Evolutionary conservation across 225 moss, liverwort and hornwort genomes (phyloP).

Genomic region (Lunularia cruciata): DNA sequence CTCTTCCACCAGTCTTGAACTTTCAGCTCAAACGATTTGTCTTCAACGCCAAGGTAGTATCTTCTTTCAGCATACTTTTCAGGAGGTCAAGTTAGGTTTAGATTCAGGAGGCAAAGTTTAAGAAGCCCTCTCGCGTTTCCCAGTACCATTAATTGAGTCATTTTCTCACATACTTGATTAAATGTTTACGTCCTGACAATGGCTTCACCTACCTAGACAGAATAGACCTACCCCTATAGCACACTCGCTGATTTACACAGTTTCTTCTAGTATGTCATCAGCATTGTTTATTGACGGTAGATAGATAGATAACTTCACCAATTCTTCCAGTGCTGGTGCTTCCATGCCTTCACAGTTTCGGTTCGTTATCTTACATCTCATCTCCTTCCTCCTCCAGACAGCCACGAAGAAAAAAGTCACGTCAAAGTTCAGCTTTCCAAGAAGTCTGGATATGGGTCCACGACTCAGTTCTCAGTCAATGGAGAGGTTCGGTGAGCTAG

Average conservation of each 20-base stretch:
- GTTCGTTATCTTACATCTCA: background rate
- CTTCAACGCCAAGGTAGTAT: slow-evolving; percentile 86
- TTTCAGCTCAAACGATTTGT: slow-evolving; percentile 99
- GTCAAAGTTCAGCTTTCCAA: slow-evolving; percentile 95
- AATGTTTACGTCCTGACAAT: background rate
- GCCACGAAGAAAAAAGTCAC: slow-evolving; percentile 98
- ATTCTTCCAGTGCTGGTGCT: background rate
- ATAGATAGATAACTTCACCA: too few species aligned
- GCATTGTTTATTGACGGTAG: too few species aligned
- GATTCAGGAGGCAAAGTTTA: too few species aligned
- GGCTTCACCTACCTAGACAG: too few species aligned
- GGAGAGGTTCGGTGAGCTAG: slow-evolving; percentile 40
- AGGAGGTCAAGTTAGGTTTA: too few species aligned
- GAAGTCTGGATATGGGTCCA: slow-evolving; percentile 79
- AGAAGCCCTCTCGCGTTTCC: too few species aligned
- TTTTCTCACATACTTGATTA: too few species aligned
- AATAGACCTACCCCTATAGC: too few species aligned
- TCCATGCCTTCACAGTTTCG: background rate
- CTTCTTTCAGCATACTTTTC: background rate
- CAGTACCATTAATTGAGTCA: too few species aligned
- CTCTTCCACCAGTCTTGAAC: slow-evolving; percentile 90
- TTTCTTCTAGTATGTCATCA: background rate
- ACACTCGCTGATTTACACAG: background rate
- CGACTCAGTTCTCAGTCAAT: slow-evolving; percentile 48
- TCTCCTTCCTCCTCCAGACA: slow-evolving; percentile 52